phyloP scores from a whole-genome alignment of 2,329 filamentous ascomycete species.

The Trichophyton simii region DNA sequence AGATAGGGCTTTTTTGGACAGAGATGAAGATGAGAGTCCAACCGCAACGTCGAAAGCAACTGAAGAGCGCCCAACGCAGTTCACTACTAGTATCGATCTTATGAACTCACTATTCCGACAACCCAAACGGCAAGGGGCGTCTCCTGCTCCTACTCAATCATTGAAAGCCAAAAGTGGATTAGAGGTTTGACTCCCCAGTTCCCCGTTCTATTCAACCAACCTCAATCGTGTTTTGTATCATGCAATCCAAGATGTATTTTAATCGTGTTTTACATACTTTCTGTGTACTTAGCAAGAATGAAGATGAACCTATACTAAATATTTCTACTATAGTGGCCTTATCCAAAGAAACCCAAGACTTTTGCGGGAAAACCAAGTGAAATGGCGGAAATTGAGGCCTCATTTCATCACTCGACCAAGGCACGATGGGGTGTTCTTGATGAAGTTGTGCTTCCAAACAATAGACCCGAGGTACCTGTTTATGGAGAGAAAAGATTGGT shows the following conservation, averaged over 20 bases:
- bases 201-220: conserved; percentile 27
- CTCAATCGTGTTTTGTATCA: conserved; percentile 19
- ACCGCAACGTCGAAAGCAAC: conserved; percentile 14
- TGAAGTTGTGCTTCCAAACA: conserved; percentile 54
- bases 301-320: conserved; percentile 31
- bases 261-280: conserved; percentile 5
- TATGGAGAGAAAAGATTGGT: background rate
- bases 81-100: conserved; percentile 81
- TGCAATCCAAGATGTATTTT: conserved; percentile 15
- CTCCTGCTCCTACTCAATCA: conserved; percentile 43
- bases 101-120: conserved; percentile 89
- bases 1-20: conserved; percentile 43
- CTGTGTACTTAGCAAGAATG: conserved; percentile 21
- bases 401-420: conserved; percentile 61
- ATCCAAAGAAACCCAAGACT: conserved; percentile 64
- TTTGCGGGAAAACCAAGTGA: conserved; percentile 48
- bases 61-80: conserved; percentile 42
- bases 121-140: conserved; percentile 43
- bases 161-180: conserved; percentile 57
- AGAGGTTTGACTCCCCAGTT: conserved; percentile 64
- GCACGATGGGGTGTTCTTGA: conserved; percentile 69
- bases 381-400: conserved; percentile 51
- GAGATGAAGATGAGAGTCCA: conserved; percentile 27
- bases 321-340: conserved; percentile 59
- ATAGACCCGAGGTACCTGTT: background rate